These are phyloP conservation scores for Entomortierella lignicola DNA, from an alignment of 192 early-diverging fungal species.

Conservation along the genomic window DNA sequence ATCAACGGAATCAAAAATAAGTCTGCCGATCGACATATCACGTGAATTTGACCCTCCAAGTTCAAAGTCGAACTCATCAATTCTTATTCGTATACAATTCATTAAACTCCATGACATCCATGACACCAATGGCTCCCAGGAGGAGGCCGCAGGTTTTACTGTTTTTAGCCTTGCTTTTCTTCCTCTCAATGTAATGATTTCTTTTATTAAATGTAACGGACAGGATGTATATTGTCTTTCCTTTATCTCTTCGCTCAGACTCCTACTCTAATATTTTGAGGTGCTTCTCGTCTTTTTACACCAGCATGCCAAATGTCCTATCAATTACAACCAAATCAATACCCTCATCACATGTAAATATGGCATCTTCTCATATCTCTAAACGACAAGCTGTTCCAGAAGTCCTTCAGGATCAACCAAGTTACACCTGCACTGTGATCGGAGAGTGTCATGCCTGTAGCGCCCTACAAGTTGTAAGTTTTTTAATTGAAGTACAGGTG, in stretches of 20 bases:
- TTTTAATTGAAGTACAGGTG: background rate
- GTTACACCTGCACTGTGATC: conserved; percentile 23
- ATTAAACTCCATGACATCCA: background rate
- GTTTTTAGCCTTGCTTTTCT: conserved; percentile 10
- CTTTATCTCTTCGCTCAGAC: background rate
- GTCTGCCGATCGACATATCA: too few relatives aligned
- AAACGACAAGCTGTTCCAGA: conserved; percentile 19
- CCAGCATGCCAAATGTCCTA: background rate
- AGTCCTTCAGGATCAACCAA: background rate
- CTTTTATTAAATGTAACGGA: background rate
- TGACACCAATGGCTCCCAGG: background rate
- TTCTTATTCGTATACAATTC: background rate
- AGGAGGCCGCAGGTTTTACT: background rate
- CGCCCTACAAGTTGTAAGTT: conserved; percentile 35
- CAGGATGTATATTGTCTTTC: background rate
- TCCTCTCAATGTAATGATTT: conserved; percentile 9
- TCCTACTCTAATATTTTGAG: background rate
- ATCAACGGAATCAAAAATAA: background rate
- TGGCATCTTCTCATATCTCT: background rate
- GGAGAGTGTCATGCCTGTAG: conserved; percentile 38
- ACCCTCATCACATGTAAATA: background rate
- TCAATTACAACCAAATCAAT: background rate
- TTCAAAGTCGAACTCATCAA: too few relatives aligned
- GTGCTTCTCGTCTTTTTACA: too few relatives aligned
- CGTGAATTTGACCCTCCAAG: background rate